These are phyloP conservation scores for Metschnikowia henanensis DNA, from an alignment of 805 yeast species.

Conservation along the genomic window DNA sequence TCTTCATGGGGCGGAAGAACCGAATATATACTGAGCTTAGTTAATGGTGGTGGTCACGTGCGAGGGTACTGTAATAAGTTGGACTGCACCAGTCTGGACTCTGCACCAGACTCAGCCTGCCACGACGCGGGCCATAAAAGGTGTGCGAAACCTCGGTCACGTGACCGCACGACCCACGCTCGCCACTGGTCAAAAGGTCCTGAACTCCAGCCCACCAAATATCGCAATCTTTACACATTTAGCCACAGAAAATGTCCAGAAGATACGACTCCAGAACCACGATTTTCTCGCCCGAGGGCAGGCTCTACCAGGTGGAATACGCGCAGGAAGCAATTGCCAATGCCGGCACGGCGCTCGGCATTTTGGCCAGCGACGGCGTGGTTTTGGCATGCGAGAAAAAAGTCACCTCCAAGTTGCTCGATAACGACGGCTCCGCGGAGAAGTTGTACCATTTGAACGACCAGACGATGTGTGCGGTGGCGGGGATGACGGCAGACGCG, in stretches of 20 bases:
- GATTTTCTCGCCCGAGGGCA: constrained; percentile 97
- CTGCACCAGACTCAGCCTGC: too few species aligned
- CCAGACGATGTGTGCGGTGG: constrained; percentile 86
- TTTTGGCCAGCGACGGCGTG: constrained; percentile 79
- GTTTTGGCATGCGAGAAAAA: constrained; percentile 97
- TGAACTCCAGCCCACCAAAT: not conserved
- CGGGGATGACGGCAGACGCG: constrained; percentile 98
- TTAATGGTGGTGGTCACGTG: not conserved
- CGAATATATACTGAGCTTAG: not conserved
- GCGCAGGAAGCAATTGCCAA: constrained; percentile 89
- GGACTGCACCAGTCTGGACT: too few species aligned
- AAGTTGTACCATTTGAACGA: constrained; percentile 86
- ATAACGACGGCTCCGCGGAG: constrained; percentile 92
- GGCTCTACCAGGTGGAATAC: constrained; percentile 95
- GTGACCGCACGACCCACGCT: constrained; percentile 1
- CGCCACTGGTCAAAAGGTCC: too few species aligned
- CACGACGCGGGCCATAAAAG: too few species aligned
- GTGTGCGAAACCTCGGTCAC: not conserved
- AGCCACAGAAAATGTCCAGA: constrained; percentile 66
- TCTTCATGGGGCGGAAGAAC: constrained; percentile 16
- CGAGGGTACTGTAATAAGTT: too few species aligned
- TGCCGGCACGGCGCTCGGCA: constrained; percentile 83
- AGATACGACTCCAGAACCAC: constrained; percentile 99
- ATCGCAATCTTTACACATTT: too few species aligned
- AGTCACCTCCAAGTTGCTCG: constrained; percentile 88